Evolutionary conservation across 1,284 basidiomycete species (phyloP).

Genomic region (Microstroma glucosiphilum): DNA sequence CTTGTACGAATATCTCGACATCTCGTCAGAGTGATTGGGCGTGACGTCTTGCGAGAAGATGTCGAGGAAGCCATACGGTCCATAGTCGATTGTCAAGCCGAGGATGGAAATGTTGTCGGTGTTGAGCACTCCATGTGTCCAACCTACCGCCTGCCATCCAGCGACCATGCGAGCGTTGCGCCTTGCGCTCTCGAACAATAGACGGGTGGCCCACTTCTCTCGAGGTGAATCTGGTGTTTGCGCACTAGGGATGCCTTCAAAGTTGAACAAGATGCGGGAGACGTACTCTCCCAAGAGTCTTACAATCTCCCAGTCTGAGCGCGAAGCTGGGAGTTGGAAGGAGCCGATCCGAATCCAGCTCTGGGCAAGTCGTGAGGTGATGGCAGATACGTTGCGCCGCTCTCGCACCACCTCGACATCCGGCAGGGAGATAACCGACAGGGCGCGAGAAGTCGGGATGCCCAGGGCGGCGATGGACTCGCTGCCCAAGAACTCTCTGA

Average conservation of each 20-base stretch:
- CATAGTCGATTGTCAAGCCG: conserved; percentile 76
- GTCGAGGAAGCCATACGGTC: conserved; percentile 84
- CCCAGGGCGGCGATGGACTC: conserved; percentile 76
- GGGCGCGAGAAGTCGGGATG: conserved; percentile 82
- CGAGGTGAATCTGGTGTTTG: conserved; percentile 6
- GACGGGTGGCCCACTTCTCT: conserved; percentile 27
- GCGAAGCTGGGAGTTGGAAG: conserved; percentile 74
- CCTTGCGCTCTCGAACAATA: conserved; percentile 56
- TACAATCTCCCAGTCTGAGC: conserved; percentile 57
- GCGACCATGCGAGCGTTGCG: conserved; percentile 86
- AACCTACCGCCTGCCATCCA: conserved; percentile 67
- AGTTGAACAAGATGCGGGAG: conserved; percentile 60
- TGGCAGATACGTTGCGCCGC: conserved; percentile 67
- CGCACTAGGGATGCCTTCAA: conserved; percentile 27
- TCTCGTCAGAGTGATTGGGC: conserved; percentile 85
- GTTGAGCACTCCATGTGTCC: conserved; percentile 69
- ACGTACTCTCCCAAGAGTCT: conserved; percentile 59
- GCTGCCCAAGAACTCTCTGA: conserved; percentile 66
- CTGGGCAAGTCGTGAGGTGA: conserved; percentile 77
- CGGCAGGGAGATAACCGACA: conserved; percentile 73
- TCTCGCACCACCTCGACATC: conserved; percentile 72
- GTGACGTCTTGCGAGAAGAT: conserved; percentile 66
- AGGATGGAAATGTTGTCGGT: conserved; percentile 73
- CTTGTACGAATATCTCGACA: conserved; percentile 76
- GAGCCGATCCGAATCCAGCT: conserved; percentile 88